A percentile compares a stretch with the other conserved stretches of the same genome.
phyloP scores from a whole-genome alignment of 2,329 filamentous ascomycete genomes.

The Penicillium sp. region DNA sequence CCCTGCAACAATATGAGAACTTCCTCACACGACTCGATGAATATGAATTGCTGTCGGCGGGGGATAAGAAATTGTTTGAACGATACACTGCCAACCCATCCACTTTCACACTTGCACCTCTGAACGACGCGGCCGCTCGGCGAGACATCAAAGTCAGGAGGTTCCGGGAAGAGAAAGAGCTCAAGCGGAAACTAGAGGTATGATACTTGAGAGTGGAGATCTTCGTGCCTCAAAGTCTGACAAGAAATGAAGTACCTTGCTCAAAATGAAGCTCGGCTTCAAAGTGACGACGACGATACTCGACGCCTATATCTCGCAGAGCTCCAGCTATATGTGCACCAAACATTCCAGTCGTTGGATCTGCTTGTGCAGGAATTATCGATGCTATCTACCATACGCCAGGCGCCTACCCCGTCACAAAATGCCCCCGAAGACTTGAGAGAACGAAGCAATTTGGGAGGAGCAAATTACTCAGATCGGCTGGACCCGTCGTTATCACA shows the following conservation, averaged over 20 bases:
- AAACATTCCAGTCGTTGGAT: slow-evolving; percentile 82
- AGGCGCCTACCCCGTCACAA: slow-evolving; percentile 37
- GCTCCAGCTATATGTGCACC: slow-evolving; percentile 66
- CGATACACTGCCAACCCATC: slow-evolving; percentile 65
- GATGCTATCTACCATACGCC: slow-evolving; percentile 68
- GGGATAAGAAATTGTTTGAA: slow-evolving; percentile 64
- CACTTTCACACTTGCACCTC: slow-evolving; percentile 66
- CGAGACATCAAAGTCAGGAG: slow-evolving; percentile 79
- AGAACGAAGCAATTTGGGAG: slow-evolving; percentile 44
- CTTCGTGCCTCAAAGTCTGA: slow-evolving; percentile 28
- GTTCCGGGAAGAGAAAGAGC: slow-evolving; percentile 76
- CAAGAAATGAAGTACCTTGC: slow-evolving; percentile 49
- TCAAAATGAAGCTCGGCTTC: slow-evolving; percentile 54
- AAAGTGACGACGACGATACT: slow-evolving; percentile 78
- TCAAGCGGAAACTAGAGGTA: slow-evolving; percentile 76
- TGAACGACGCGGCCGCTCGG: slow-evolving; percentile 60
- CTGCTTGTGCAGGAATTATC: slow-evolving; percentile 76
- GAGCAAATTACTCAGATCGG: slow-evolving; percentile 61
- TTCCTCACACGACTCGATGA: slow-evolving; percentile 72
- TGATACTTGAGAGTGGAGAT: slow-evolving; percentile 15
- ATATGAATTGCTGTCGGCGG: slow-evolving; percentile 64
- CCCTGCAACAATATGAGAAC: slow-evolving; percentile 66
- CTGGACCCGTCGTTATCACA: slow-evolving; percentile 61
- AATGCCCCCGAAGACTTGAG: slow-evolving; percentile 33
- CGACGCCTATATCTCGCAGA: slow-evolving; percentile 73